Base-by-base conservation (phyloP, 208 protist genomes). In the Trypanosomatidae sp. region DNA sequence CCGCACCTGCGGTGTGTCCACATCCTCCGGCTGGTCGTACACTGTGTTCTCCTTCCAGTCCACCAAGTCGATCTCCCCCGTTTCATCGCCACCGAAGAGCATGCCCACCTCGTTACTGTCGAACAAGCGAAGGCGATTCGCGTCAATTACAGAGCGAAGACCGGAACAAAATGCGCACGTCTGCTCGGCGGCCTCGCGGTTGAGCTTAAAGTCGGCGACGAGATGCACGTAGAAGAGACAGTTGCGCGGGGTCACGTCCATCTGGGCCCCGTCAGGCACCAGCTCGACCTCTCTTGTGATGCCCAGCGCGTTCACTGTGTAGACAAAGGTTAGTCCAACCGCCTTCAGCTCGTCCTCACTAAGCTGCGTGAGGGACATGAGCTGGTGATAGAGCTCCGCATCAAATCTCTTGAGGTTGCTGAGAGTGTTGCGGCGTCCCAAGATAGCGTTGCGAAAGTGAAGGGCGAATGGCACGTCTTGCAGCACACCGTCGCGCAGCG, bases 141-240 rank as follows among this genome's bases (percentile, higher is more conserved):
- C 74, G 58, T 83, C 69, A 13, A 98, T 85, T 43, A 97, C 84
- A 39, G 69, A 28, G 49, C 81, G 69, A 44, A 99, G 87, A 13
- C 97, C 97, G 0, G 66, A 59, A 49, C 79, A 79, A 73, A 98
- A 98, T 12, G 95, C 95, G 25, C 77, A 76, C 50, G 84, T 92
- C 76, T 98, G 95, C 39, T 72, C 73, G 3, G 84, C 85, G 6
- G 89, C 91, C 77, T 98, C 92, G 39, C 79, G 83, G 72, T 98
- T 98, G 15, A 99, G 78, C 76, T 92, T 95, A 66, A 91, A 98
- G 83, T 98, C 80, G 0, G 95, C 91, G n/a, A 98, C 77, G 46
- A 96, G 87, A 66, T 95, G 84, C 53, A 99, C 92, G 76, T 98
- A 99, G 71, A 93, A 85, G n/a, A 95, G 74, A 56, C 87, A 92